Evolutionary conservation across 306 rosid genomes (phyloP).

Genomic region (Datisca glomerata): DNA sequence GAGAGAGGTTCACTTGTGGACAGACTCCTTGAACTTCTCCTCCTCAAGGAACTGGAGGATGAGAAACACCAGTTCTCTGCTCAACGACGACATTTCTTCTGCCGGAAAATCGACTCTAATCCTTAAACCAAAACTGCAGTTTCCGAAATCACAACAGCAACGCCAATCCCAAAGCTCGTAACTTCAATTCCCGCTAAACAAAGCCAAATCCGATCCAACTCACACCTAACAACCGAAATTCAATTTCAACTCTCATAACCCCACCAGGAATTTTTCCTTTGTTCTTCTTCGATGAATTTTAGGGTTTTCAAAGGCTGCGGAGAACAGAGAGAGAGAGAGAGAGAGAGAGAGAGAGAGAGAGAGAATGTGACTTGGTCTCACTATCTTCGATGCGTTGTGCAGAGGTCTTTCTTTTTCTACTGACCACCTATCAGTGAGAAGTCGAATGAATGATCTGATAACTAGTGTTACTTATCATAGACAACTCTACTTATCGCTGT

Average conservation of each 20-base stretch:
- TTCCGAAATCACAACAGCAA: not conserved
- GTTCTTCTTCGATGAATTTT: slow-evolving; percentile 39
- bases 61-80: slow-evolving; percentile 81
- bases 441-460: not conserved
- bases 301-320: slow-evolving; percentile 65
- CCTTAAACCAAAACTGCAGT: not conserved
- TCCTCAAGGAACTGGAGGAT: slow-evolving; percentile 79
- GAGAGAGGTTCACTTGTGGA: slow-evolving; percentile 40
- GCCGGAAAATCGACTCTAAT: slow-evolving; percentile 5
- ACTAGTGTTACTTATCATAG: rapidly evolving
- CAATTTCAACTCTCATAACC: slow-evolving; percentile 14
- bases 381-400: slow-evolving; percentile 70
- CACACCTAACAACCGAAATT: slow-evolving; percentile 18
- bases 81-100: slow-evolving; percentile 48
- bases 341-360: too few relatives aligned
- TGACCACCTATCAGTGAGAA: slow-evolving; percentile 50
- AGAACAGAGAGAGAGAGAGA: too few relatives aligned
- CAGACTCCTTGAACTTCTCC: slow-evolving; percentile 63
- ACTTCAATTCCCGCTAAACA: slow-evolving; percentile 17
- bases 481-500: rapidly evolving
- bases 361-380: slow-evolving; percentile 48
- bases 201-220: slow-evolving; percentile 6
- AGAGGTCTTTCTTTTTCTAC: too few relatives aligned
- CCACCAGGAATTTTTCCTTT: too few relatives aligned
- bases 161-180: slow-evolving; percentile 3